Conservation (phyloP, 2,329 filamentous ascomycete genomes). For the Fusarium bulbicola region DNA sequence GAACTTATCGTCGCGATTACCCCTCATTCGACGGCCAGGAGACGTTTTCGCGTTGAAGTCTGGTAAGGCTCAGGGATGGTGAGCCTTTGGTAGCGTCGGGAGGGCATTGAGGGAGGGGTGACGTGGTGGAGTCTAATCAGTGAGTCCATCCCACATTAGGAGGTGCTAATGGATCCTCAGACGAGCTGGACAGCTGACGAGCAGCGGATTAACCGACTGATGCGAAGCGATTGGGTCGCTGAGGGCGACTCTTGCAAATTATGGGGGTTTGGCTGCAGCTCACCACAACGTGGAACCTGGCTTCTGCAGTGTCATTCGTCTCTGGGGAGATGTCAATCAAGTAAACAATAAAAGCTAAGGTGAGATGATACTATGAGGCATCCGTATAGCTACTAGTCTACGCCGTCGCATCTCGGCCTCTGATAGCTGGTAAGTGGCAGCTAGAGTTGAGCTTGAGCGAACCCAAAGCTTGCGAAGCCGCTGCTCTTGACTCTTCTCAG, state of each 20-base stretch:
- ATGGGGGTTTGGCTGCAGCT: conserved; percentile 37
- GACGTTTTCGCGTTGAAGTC: conserved; percentile 25
- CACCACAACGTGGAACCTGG: conserved; percentile 29
- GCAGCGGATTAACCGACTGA: conserved; percentile 30
- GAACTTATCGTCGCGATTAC: conserved; percentile 31
- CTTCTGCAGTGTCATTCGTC: conserved; percentile 32
- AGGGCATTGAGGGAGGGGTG: conserved; percentile 33
- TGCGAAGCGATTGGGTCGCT: conserved; percentile 37
- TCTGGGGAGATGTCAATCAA: conserved; percentile 29
- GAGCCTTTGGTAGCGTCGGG: conserved; percentile 15
- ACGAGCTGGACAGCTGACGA: conserved; percentile 36
- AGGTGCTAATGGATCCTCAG: conserved; percentile 18
- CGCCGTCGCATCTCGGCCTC: conserved; percentile 4
- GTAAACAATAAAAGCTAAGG: conserved; percentile 27
- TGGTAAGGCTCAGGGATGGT: conserved; percentile 22
- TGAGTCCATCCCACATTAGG: conserved; percentile 40
- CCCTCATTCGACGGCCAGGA: conserved; percentile 42
- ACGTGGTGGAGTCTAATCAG: conserved; percentile 38
- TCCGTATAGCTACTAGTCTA: not conserved
- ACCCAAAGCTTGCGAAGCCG: not conserved
- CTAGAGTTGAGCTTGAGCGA: not conserved
- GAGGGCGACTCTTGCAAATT: conserved; percentile 37
- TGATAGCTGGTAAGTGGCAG: conserved; percentile 15
- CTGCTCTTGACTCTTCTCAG: conserved; percentile 1
- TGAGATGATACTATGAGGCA: conserved; percentile 3